A percentile compares a stretch with the other conserved stretches of the same genome.
Conservation (phyloP, 2,329 filamentous ascomycete genomes). For the Torrubiella hemipterigena region DNA sequence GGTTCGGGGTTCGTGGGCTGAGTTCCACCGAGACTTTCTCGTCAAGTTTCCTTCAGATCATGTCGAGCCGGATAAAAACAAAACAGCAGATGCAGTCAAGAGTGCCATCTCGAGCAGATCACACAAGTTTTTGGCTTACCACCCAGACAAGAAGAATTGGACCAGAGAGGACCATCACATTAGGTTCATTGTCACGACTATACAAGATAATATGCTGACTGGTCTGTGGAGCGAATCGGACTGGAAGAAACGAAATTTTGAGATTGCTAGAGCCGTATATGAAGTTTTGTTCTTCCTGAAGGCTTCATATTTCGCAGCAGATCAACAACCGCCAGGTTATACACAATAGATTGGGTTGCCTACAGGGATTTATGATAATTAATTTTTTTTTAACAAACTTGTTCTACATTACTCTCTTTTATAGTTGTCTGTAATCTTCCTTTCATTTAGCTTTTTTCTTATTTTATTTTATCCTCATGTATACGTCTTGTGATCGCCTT, state of each 20-base stretch:
- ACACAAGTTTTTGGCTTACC: constrained; percentile 19
- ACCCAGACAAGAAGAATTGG: constrained; percentile 24
- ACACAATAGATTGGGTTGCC: constrained; percentile 3
- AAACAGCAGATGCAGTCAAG: constrained; percentile 16
- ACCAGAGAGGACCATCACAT: constrained; percentile 23
- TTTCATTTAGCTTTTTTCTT: too few relatives aligned
- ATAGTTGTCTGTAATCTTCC: too few relatives aligned
- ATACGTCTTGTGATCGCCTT: too few relatives aligned
- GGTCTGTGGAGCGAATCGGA: constrained; percentile 18
- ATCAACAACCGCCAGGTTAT: constrained; percentile 17
- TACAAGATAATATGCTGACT: constrained; percentile 21
- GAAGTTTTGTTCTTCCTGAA: constrained; percentile 24
- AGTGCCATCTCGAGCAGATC: constrained; percentile 17
- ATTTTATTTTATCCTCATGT: too few relatives aligned
- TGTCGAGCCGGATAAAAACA: constrained; percentile 20
- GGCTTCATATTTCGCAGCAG: constrained; percentile 9
- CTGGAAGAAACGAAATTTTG: constrained; percentile 17
- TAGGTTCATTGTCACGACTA: constrained; percentile 23
- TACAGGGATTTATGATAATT: too few relatives aligned
- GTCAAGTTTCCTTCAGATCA: constrained; percentile 7
- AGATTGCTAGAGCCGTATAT: constrained; percentile 21
- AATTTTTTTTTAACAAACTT: too few relatives aligned
- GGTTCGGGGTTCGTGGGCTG: constrained; percentile 22
- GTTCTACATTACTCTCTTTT: too few relatives aligned
- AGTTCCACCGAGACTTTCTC: constrained; percentile 22